A percentile compares a stretch with the other conserved stretches of the same genome.
phyloP scores from a whole-genome alignment of 2,329 filamentous ascomycete species.

The Hypocrella siamensis region DNA sequence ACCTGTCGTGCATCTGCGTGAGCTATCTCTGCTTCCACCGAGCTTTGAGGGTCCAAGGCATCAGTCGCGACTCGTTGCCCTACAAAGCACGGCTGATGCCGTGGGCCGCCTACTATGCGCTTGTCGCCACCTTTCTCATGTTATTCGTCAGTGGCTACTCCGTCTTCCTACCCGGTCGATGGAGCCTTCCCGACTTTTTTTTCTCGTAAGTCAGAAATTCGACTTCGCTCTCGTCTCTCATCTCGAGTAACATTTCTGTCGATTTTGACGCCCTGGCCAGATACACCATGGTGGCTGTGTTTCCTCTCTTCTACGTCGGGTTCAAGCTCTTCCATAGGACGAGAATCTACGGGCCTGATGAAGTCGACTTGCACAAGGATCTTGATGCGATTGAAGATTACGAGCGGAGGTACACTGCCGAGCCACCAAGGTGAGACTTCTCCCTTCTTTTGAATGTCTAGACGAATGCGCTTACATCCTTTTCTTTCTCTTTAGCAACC shows the following conservation, averaged over 20 bases:
- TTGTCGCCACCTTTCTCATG: conserved; percentile 52
- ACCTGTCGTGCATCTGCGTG: conserved; percentile 52
- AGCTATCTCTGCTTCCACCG: conserved; percentile 60
- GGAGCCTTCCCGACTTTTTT: conserved; percentile 55
- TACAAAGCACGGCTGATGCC: conserved; percentile 57
- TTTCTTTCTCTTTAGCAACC: too few species aligned
- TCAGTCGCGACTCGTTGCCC: conserved; percentile 51
- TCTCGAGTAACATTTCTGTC: too few species aligned
- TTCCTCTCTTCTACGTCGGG: conserved; percentile 50
- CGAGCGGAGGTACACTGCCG: conserved; percentile 40
- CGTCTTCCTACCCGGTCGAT: conserved; percentile 51
- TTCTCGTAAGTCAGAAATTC: conserved; percentile 49
- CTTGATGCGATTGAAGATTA: conserved; percentile 55
- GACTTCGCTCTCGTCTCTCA: background rate
- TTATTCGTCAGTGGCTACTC: conserved; percentile 61
- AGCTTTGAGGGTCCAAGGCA: conserved; percentile 52
- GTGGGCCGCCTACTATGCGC: conserved; percentile 52
- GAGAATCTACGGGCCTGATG: conserved; percentile 34
- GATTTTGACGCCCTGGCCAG: conserved; percentile 10
- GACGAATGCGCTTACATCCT: too few species aligned
- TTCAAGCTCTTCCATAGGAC: conserved; percentile 61
- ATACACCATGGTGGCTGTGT: conserved; percentile 59
- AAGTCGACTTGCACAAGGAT: conserved; percentile 48
- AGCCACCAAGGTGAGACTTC: conserved; percentile 36
- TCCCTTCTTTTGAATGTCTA: too few species aligned